Conservation (phyloP, 192 early-diverging fungal genomes). For the Backusella parvicylindrica region DNA sequence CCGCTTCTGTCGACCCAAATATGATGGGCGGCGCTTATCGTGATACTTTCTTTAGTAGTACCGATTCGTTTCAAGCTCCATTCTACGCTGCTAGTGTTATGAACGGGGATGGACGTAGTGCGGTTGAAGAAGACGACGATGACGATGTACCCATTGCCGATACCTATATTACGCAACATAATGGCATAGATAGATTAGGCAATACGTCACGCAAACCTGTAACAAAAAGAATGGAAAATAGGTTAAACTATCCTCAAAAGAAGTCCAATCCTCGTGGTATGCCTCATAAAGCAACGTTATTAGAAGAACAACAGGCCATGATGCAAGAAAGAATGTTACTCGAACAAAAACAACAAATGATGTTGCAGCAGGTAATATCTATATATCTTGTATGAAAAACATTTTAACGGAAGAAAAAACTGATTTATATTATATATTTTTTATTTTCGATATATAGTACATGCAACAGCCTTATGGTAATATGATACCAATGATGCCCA, state of each 20-base stretch:
- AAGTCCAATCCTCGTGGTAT: background rate
- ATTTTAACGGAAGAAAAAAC: background rate
- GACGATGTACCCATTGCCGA: constrained; percentile 10
- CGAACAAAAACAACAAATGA: constrained; percentile 10
- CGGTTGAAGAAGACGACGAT: background rate
- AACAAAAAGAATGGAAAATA: background rate
- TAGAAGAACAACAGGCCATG: background rate
- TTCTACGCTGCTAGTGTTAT: background rate
- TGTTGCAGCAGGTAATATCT: constrained; percentile 15
- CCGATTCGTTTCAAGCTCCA: background rate
- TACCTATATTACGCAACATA: background rate
- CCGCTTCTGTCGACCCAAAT: background rate
- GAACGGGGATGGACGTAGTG: background rate
- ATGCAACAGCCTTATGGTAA: background rate
- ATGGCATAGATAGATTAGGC: background rate
- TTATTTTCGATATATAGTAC: background rate
- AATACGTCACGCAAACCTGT: background rate
- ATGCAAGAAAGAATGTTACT: background rate
- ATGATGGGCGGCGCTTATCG: background rate
- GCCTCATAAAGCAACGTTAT: background rate
- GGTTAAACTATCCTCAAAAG: background rate
- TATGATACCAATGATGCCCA: constrained; percentile 9
- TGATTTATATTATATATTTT: background rate
- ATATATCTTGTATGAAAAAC: background rate
- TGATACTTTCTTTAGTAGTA: background rate